These are phyloP conservation scores for Avena insularis DNA, from an alignment of 176 grass and related monocot species.

Conservation along the genomic window DNA sequence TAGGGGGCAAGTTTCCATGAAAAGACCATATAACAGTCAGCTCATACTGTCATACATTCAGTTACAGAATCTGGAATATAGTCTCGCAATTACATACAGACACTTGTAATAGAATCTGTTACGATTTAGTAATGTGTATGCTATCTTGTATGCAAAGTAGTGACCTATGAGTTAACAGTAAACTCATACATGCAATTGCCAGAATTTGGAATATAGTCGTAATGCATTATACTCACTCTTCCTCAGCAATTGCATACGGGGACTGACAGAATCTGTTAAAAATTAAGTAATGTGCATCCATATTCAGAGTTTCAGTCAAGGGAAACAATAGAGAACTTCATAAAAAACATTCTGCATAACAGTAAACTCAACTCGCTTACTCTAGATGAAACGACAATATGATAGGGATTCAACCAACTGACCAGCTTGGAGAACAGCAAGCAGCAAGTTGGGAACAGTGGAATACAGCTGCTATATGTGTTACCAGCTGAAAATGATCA, in stretches of 20 bases:
- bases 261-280: background rate
- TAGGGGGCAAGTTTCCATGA: background rate
- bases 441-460: background rate
- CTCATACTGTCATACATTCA: too few relatives aligned
- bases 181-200: background rate
- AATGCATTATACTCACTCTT: background rate
- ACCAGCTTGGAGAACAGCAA: background rate
- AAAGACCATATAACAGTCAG: conserved; percentile 9
- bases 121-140: too few relatives aligned
- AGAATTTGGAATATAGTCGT: background rate
- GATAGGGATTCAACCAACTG: background rate
- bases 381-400: too few relatives aligned
- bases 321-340: too few relatives aligned
- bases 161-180: background rate
- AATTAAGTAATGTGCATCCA: background rate
- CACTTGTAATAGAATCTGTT: too few relatives aligned
- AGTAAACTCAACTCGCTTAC: too few relatives aligned
- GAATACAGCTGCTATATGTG: background rate
- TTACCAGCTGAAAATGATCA: background rate
- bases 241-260: background rate
- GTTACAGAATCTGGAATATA: too few relatives aligned
- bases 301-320: too few relatives aligned
- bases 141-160: background rate
- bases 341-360: too few relatives aligned
- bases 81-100: too few relatives aligned